Evolutionary conservation across 176 grass and related monocot genomes (phyloP).

Genomic region (Poa pratensis): DNA sequence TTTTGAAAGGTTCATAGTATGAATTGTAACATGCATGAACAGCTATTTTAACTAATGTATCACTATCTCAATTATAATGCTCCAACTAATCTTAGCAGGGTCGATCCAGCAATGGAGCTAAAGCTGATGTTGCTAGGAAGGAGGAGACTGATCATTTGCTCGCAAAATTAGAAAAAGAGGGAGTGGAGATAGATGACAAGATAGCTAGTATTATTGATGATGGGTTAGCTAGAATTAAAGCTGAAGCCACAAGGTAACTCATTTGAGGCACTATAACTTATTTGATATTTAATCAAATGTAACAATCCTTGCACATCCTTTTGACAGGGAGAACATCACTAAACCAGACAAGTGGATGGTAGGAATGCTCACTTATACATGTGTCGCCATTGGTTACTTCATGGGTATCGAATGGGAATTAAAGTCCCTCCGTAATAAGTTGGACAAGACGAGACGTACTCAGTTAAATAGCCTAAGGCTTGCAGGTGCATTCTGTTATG

Average conservation of each 20-base stretch:
- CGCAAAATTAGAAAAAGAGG: constrained; percentile 19
- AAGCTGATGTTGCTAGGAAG: constrained; percentile 15
- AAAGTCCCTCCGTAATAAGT: not conserved
- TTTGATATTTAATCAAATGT: not conserved
- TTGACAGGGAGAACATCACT: constrained; percentile 8
- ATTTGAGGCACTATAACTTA: not conserved
- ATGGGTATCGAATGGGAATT: not conserved
- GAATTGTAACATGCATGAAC: not conserved
- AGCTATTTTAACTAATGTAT: too few relatives aligned
- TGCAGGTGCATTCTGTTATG: not conserved
- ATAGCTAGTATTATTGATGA: constrained; percentile 18
- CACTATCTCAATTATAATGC: too few relatives aligned
- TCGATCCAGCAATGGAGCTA: not conserved
- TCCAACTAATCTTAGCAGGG: constrained; percentile 11
- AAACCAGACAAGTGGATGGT: not conserved
- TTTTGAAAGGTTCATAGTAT: constrained; percentile 25
- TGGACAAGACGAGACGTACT: not conserved
- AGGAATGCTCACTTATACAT: not conserved
- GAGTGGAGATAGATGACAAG: constrained; percentile 31
- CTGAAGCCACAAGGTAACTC: not conserved
- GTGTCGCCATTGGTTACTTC: not conserved
- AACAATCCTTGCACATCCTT: constrained; percentile 12
- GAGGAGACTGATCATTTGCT: not conserved
- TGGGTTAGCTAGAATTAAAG: not conserved
- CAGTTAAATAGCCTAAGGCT: not conserved